These are phyloP conservation scores for Brettanomyces bruxellensis DNA, from an alignment of 805 yeast genomes.

Conservation along the genomic window DNA sequence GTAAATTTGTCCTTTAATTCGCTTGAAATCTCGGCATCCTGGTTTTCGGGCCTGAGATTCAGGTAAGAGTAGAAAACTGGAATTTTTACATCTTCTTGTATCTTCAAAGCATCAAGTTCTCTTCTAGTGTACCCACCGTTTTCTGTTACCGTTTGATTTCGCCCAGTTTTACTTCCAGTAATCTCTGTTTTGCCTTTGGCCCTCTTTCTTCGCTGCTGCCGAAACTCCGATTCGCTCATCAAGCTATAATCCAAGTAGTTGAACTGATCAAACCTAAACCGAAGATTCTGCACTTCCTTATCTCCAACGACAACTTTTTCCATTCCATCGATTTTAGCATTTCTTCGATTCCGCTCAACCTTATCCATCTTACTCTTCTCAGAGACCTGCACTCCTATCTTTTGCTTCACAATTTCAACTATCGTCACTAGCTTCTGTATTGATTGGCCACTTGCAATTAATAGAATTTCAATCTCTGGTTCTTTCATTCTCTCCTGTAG, in stretches of 20 bases:
- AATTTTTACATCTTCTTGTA: constrained; percentile 7
- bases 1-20: constrained; percentile 2
- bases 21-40: background rate
- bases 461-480: constrained; percentile 9
- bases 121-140: constrained; percentile 1
- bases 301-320: constrained; percentile 2
- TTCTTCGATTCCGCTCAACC: constrained; percentile 6
- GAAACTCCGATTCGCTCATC: background rate
- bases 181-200: background rate
- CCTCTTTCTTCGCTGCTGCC: constrained; percentile 1
- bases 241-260: constrained; percentile 15
- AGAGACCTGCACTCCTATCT: constrained; percentile 3
- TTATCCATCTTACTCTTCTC: background rate
- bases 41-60: background rate
- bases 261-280: constrained; percentile 11
- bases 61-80: constrained; percentile 20
- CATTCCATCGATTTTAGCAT: constrained; percentile 8
- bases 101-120: constrained; percentile 6
- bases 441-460: constrained; percentile 12
- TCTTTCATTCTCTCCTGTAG: background rate
- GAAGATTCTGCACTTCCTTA: background rate
- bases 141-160: background rate
- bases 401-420: constrained; percentile 23
- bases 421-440: constrained; percentile 23
- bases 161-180: background rate